Evolutionary conservation across 192 early-diverging fungal species (phyloP).

Genomic region (Linnemannia hyalina): DNA sequence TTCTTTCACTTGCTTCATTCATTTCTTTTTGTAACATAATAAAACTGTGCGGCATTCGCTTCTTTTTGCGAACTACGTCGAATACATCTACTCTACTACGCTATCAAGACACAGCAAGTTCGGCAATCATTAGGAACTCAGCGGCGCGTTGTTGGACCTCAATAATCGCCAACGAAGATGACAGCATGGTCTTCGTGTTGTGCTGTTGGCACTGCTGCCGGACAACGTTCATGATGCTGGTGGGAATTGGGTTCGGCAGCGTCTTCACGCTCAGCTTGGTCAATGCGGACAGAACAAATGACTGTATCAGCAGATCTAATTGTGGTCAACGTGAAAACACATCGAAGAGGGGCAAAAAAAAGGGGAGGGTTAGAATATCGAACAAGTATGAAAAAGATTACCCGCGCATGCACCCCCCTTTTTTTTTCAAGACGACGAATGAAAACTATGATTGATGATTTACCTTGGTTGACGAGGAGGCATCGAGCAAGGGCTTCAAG

Average conservation of each 20-base stretch:
- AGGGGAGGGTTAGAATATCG: neutral
- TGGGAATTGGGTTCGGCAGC: conserved; percentile 14
- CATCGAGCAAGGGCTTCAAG: conserved; percentile 27
- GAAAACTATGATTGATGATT: neutral
- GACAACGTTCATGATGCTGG: conserved; percentile 6
- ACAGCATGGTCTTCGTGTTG: neutral
- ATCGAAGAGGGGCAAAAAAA: neutral
- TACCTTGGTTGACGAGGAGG: conserved; percentile 42
- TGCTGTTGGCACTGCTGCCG: conserved; percentile 1
- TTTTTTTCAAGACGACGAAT: no score
- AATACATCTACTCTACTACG: no score
- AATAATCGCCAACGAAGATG: neutral
- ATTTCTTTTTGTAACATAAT: conserved; percentile 2
- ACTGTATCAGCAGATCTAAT: conserved; percentile 25
- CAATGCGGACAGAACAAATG: conserved; percentile 28
- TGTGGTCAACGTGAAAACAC: neutral
- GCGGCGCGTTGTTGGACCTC: conserved; percentile 44
- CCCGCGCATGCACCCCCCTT: neutral
- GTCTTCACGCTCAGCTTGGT: conserved; percentile 28
- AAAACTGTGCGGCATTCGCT: no score
- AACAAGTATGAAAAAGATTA: neutral
- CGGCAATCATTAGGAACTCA: conserved; percentile 44
- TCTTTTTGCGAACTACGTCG: neutral
- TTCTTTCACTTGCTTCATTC: neutral
- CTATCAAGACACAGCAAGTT: conserved; percentile 13